These are phyloP conservation scores for Microbotryomycetes sp. DNA, from an alignment of 1,284 basidiomycete species.

Conservation along the genomic window DNA sequence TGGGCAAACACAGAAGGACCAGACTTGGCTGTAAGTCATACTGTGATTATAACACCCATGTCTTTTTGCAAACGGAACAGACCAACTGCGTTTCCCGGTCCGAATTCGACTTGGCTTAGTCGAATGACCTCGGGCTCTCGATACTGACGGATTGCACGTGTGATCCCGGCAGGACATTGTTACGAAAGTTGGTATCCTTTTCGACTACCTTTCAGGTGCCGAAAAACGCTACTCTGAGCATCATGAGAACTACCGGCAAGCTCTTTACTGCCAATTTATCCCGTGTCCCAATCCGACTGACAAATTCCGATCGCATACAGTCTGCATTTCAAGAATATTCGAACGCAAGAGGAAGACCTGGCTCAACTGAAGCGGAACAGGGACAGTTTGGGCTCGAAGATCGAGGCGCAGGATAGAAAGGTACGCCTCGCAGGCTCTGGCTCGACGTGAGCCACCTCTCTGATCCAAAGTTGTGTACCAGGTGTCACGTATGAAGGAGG, in stretches of 20 bases:
- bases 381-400: constrained; percentile 33
- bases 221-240: constrained; percentile 35
- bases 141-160: too few species aligned
- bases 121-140: too few species aligned
- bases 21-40: constrained; percentile 32
- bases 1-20: constrained; percentile 36
- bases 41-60: not conserved
- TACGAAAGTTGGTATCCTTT: constrained; percentile 33
- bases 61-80: not conserved
- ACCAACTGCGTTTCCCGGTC: too few species aligned
- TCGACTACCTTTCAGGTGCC: constrained; percentile 34
- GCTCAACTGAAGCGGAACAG: constrained; percentile 32
- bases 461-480: too few species aligned
- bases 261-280: not conserved
- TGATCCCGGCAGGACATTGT: constrained; percentile 38
- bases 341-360: constrained; percentile 36
- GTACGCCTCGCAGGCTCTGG: too few species aligned
- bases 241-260: constrained; percentile 31
- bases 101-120: too few species aligned
- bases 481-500: constrained; percentile 38
- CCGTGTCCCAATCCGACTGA: not conserved
- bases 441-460: too few species aligned
- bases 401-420: constrained; percentile 35
- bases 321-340: constrained; percentile 35
- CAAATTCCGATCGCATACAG: constrained; percentile 1